Percentiles rank a stretch among this genome's conserved stretches.
Conservation (phyloP, 2,329 filamentous ascomycete species). For the Colletotrichum sp. region DNA sequence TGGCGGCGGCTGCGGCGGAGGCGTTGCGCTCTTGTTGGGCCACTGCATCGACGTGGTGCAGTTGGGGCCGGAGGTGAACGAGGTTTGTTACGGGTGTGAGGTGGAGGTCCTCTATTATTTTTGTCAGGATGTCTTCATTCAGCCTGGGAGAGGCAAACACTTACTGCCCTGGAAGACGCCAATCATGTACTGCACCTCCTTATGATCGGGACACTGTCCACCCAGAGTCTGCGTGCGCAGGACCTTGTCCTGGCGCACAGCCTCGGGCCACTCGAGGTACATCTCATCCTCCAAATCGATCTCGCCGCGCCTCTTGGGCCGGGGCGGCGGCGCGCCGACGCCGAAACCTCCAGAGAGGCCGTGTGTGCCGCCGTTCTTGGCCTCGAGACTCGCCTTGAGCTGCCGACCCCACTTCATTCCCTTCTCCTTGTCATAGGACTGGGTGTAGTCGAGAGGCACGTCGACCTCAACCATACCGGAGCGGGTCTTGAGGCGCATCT, state of each 20-base stretch:
- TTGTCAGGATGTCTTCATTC: background rate
- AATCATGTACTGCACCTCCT: conserved; percentile 85
- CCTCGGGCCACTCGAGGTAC: conserved; percentile 67
- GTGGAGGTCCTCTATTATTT: conserved; percentile 74
- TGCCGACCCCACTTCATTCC: conserved; percentile 84
- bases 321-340: conserved; percentile 54
- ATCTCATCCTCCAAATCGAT: conserved; percentile 51
- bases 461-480: conserved; percentile 91
- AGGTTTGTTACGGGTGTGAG: conserved; percentile 83
- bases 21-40: conserved; percentile 70
- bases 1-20: conserved; percentile 39
- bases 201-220: conserved; percentile 74
- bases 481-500: conserved; percentile 81
- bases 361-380: conserved; percentile 69
- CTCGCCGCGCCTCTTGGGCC: conserved; percentile 34
- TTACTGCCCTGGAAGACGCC: conserved; percentile 86
- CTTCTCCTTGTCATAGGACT: conserved; percentile 83
- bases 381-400: conserved; percentile 64
- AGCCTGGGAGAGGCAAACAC: conserved; percentile 32
- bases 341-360: conserved; percentile 78
- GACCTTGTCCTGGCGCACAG: conserved; percentile 72
- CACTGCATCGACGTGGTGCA: conserved; percentile 89
- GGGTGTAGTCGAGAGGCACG: conserved; percentile 76
- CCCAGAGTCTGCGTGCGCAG: conserved; percentile 84
- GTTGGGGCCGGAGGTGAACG: conserved; percentile 88